A percentile compares a stretch with the other conserved stretches of the same genome.
These are phyloP conservation scores for Pistacia integerrima DNA, from an alignment of 345 rosid genomes.

Conservation along the genomic window DNA sequence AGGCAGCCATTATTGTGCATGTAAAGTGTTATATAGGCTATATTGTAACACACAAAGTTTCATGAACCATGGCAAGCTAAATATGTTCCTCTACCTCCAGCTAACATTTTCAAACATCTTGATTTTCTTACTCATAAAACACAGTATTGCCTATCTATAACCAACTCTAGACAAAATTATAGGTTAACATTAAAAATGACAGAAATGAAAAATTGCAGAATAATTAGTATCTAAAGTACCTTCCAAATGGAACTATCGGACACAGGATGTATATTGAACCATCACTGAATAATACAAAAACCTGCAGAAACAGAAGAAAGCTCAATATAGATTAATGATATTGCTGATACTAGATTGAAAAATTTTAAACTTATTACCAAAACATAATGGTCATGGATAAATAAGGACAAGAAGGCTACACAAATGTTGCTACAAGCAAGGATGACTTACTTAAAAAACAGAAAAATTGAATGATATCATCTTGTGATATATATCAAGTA, in stretches of 20 bases:
- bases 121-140: not conserved
- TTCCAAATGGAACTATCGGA: slow-evolving; percentile 93
- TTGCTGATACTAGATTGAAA: not conserved
- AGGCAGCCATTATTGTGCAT: not conserved
- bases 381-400: not conserved
- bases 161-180: slow-evolving; percentile 9
- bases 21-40: slow-evolving; percentile 4
- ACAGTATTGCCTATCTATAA: slow-evolving; percentile 11
- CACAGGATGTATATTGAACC: slow-evolving; percentile 85
- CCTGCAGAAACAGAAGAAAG: slow-evolving; percentile 52
- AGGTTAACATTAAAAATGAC: slow-evolving; percentile 1
- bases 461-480: not conserved
- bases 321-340: not conserved
- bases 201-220: slow-evolving; percentile 1
- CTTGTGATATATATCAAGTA: not conserved
- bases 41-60: not conserved
- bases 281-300: slow-evolving; percentile 77
- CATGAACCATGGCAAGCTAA: not conserved
- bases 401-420: not conserved
- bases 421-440: not conserved
- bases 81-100: not conserved
- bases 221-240: slow-evolving; percentile 40
- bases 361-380: slow-evolving; percentile 1
- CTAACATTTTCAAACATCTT: slow-evolving; percentile 8
- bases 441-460: not conserved